Evolutionary conservation across 495 filamentous ascomycete genomes (phyloP).

Genomic region (Aspergillus homomorphus): DNA sequence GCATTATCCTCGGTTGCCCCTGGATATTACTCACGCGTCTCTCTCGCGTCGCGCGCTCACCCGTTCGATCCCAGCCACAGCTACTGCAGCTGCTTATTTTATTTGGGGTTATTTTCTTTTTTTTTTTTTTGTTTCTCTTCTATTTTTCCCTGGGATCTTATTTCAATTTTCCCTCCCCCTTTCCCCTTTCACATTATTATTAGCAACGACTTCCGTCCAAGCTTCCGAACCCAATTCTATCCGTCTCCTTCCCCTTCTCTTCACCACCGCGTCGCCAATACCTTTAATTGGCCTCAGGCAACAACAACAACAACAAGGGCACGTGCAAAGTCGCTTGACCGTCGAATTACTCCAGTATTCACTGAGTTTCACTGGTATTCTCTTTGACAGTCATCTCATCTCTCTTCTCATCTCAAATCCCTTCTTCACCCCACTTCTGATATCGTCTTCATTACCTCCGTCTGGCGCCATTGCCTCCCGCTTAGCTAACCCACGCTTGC

Average conservation of each 20-base stretch:
- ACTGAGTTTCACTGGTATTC: slow-evolving; percentile 15
- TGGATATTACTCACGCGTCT: slow-evolving; percentile 25
- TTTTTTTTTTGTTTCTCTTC: slow-evolving; percentile 15
- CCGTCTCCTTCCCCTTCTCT: background rate
- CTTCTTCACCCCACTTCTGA: slow-evolving; percentile 8
- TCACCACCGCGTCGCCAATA: background rate
- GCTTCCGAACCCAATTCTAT: background rate
- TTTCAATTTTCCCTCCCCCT: slow-evolving; percentile 10
- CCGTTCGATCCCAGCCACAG: slow-evolving; percentile 20
- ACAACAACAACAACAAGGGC: background rate
- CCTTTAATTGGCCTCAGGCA: slow-evolving; percentile 22
- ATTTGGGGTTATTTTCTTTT: slow-evolving; percentile 14
- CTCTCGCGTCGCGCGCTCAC: slow-evolving; percentile 29
- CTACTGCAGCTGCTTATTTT: slow-evolving; percentile 17
- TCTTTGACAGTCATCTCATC: slow-evolving; percentile 13
- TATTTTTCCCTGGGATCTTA: slow-evolving; percentile 14
- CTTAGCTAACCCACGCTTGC: slow-evolving; percentile 26
- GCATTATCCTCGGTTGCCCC: slow-evolving; percentile 7
- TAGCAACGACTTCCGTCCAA: slow-evolving; percentile 7
- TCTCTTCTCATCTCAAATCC: slow-evolving; percentile 18
- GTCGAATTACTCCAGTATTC: background rate
- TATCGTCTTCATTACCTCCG: slow-evolving; percentile 15
- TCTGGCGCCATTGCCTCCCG: slow-evolving; percentile 17
- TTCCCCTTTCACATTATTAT: slow-evolving; percentile 11
- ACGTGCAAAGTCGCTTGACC: slow-evolving; percentile 14